Evolutionary conservation across 2,329 filamentous ascomycete species (phyloP).

Genomic region (Neofusicoccum cordaticola): DNA sequence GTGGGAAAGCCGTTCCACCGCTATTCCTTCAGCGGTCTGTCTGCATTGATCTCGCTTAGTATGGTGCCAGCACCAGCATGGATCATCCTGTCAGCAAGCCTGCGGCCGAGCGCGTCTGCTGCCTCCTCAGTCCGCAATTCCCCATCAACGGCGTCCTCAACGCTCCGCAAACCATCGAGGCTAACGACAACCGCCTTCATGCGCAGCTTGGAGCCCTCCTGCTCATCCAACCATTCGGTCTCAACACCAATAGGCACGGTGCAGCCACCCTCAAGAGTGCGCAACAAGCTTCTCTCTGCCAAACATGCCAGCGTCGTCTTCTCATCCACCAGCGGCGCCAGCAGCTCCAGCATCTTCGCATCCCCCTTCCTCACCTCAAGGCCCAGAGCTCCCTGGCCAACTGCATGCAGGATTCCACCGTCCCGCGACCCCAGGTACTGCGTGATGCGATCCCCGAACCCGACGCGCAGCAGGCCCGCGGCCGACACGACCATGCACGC

Average conservation of each 20-base stretch:
- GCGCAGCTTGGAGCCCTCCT: slow-evolving; percentile 54
- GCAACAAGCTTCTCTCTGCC: slow-evolving; percentile 80
- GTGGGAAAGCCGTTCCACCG: no score
- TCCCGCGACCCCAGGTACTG: slow-evolving; percentile 69
- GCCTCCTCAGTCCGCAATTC: background rate
- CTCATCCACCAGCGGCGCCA: background rate
- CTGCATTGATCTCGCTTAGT: background rate
- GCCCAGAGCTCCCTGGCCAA: slow-evolving; percentile 87
- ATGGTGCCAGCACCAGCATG: background rate
- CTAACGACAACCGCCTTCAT: slow-evolving; percentile 80
- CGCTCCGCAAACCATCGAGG: slow-evolving; percentile 59
- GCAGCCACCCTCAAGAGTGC: slow-evolving; percentile 88
- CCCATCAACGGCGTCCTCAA: slow-evolving; percentile 38
- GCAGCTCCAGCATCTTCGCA: background rate
- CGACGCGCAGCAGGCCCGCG: slow-evolving; percentile 77
- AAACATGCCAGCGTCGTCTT: slow-evolving; percentile 30
- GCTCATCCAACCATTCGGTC: slow-evolving; percentile 63
- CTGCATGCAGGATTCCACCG: slow-evolving; percentile 80
- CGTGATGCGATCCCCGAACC: slow-evolving; percentile 68
- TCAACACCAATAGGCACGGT: slow-evolving; percentile 93
- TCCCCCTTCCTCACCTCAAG: slow-evolving; percentile 80
- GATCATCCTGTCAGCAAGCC: background rate
- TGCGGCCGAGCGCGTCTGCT: background rate
- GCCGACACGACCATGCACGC: slow-evolving; percentile 84
- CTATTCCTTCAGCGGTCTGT: background rate